Percentiles rank a stretch among this genome's conserved stretches.
Conservation (phyloP, 2,329 filamentous ascomycete species). For the Metarhizium sp. region DNA sequence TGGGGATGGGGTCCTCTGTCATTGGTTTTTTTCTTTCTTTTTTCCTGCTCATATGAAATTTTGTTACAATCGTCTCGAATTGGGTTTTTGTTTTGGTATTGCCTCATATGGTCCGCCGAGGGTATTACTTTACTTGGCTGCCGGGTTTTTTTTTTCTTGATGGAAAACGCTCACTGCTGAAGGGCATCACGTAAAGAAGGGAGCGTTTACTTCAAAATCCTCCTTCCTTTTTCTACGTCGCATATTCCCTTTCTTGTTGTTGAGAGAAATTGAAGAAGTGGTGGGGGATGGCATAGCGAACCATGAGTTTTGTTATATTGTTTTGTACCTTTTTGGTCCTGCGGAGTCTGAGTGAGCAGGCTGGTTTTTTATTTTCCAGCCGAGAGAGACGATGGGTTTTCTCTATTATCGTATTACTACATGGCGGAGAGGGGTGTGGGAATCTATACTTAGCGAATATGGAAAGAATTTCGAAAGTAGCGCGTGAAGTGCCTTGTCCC, state of each 20-base stretch:
- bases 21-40: background rate
- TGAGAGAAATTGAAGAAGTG: background rate
- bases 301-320: constrained; percentile 2
- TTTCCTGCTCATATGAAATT: background rate
- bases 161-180: background rate
- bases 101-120: background rate
- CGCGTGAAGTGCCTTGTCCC: background rate
- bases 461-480: constrained; percentile 2
- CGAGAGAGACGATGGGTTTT: background rate
- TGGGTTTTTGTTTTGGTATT: background rate
- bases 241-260: background rate
- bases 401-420: background rate
- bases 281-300: constrained; percentile 7
- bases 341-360: background rate
- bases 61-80: background rate
- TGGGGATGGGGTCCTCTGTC: constrained; percentile 2
- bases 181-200: constrained; percentile 1
- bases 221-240: constrained; percentile 4
- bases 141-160: background rate
- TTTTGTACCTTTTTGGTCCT: background rate
- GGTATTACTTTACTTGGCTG: too few species aligned
- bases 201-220: background rate
- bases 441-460: constrained; percentile 1
- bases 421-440: background rate
- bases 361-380: background rate